Conservation (phyloP, 805 yeast species). For the Yueomyces sp. region DNA sequence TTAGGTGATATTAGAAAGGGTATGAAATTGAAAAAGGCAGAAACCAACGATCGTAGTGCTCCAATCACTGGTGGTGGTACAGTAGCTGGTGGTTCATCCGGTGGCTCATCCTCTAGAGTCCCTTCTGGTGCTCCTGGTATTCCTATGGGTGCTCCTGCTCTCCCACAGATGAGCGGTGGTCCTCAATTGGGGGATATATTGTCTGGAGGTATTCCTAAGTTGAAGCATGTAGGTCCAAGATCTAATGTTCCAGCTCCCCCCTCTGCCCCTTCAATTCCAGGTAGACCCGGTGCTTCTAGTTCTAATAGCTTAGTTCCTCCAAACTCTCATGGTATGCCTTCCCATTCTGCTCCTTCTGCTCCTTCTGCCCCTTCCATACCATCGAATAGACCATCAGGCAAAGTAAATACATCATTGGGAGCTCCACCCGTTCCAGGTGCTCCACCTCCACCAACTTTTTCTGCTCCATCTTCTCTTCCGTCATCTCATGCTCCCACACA, state of each 20-base stretch:
- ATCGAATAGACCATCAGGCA: background rate
- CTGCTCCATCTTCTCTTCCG: background rate
- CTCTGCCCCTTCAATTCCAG: background rate
- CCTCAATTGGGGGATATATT: slow-evolving; percentile 23
- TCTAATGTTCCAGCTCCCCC: slow-evolving; percentile 5
- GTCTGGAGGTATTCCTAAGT: slow-evolving; percentile 71
- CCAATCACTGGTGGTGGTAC: slow-evolving; percentile 37
- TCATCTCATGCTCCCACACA: background rate
- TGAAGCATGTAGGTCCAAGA: slow-evolving; percentile 31
- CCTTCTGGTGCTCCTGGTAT: slow-evolving; percentile 12
- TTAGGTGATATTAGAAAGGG: slow-evolving; percentile 79
- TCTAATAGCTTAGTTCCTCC: slow-evolving; percentile 2
- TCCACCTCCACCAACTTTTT: slow-evolving; percentile 6
- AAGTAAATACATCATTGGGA: background rate
- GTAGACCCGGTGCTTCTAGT: slow-evolving; percentile 11
- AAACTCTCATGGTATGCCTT: background rate
- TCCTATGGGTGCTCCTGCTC: slow-evolving; percentile 2
- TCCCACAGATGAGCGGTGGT: slow-evolving; percentile 12
- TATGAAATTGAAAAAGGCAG: slow-evolving; percentile 41
- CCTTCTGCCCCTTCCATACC: slow-evolving; percentile 7
- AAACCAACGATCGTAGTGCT: slow-evolving; percentile 54
- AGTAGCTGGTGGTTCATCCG: slow-evolving; percentile 2
- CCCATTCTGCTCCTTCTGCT: background rate
- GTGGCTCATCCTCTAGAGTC: background rate
- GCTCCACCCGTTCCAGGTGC: slow-evolving; percentile 8